Evolutionary conservation across 2,329 filamentous ascomycete genomes (phyloP).

Genomic region (Alternaria dauci): DNA sequence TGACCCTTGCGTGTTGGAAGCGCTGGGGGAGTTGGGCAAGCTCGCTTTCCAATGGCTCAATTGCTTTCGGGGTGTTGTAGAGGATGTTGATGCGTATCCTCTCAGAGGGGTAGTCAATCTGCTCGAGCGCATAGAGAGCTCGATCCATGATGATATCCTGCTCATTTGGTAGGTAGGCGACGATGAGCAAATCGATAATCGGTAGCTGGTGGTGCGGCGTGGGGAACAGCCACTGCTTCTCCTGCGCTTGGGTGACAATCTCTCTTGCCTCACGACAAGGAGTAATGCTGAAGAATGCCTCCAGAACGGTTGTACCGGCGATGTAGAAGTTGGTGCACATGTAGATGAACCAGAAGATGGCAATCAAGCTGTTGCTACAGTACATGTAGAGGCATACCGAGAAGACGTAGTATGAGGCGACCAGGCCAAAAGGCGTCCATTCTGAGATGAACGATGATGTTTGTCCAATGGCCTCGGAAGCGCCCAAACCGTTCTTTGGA

Average conservation of each 20-base stretch:
- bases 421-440: constrained; percentile 55
- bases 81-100: constrained; percentile 59
- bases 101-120: constrained; percentile 57
- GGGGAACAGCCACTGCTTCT: constrained; percentile 54
- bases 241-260: constrained; percentile 48
- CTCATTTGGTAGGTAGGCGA: constrained; percentile 62
- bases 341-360: constrained; percentile 57
- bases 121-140: constrained; percentile 57
- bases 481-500: constrained; percentile 8
- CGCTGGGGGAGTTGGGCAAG: constrained; percentile 50
- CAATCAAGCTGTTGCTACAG: constrained; percentile 46
- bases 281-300: constrained; percentile 53
- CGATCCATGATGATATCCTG: constrained; percentile 61
- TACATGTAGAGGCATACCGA: constrained; percentile 55
- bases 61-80: constrained; percentile 59
- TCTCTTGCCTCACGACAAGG: constrained; percentile 50
- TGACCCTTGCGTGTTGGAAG: constrained; percentile 54
- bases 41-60: constrained; percentile 57
- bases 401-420: constrained; percentile 54
- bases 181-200: constrained; percentile 58
- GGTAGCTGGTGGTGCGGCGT: constrained; percentile 53
- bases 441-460: constrained; percentile 47
- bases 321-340: constrained; percentile 57
- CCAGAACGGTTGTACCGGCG: constrained; percentile 53
- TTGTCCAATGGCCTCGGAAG: constrained; percentile 15